Conservation (phyloP, 257 asterid species). For the Galeopsis tetrahit region DNA sequence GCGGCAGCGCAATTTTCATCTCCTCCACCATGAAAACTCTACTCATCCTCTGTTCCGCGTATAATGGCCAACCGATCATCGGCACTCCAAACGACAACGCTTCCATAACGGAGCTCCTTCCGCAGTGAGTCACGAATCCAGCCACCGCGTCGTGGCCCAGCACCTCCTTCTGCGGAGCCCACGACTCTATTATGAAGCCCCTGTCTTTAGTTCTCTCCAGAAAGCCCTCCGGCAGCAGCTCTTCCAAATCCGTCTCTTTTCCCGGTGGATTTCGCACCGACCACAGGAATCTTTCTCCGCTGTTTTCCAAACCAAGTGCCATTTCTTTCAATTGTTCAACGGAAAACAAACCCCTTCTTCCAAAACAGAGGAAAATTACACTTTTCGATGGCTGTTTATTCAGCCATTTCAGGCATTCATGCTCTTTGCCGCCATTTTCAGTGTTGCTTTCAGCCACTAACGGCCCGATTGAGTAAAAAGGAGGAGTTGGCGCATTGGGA, state of each 20-base stretch:
- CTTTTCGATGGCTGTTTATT: slow-evolving; percentile 54
- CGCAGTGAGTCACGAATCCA: slow-evolving; percentile 73
- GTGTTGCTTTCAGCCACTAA: too few species aligned
- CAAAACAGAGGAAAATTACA: slow-evolving; percentile 62
- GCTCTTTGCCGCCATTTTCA: background rate
- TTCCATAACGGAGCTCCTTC: slow-evolving; percentile 55
- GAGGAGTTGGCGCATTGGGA: slow-evolving; percentile 50
- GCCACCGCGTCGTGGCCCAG: slow-evolving; percentile 57
- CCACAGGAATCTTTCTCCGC: slow-evolving; percentile 53
- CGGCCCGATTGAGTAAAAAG: slow-evolving; percentile 56
- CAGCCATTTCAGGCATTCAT: slow-evolving; percentile 50
- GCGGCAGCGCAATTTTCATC: slow-evolving; percentile 14
- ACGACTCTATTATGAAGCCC: slow-evolving; percentile 54
- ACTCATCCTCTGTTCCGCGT: slow-evolving; percentile 65
- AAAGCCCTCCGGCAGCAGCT: slow-evolving; percentile 55
- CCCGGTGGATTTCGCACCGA: slow-evolving; percentile 27
- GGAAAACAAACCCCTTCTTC: slow-evolving; percentile 52
- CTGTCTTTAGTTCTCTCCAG: slow-evolving; percentile 44
- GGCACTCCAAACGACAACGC: slow-evolving; percentile 31
- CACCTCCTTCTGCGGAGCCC: slow-evolving; percentile 68
- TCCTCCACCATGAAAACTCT: slow-evolving; percentile 33
- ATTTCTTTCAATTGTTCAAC: slow-evolving; percentile 31
- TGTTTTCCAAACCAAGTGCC: slow-evolving; percentile 60
- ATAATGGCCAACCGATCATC: slow-evolving; percentile 66
- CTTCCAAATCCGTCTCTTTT: slow-evolving; percentile 5